These are phyloP conservation scores for Phanerochaete sordida DNA, from an alignment of 768 basidiomycete genomes.

Conservation along the genomic window DNA sequence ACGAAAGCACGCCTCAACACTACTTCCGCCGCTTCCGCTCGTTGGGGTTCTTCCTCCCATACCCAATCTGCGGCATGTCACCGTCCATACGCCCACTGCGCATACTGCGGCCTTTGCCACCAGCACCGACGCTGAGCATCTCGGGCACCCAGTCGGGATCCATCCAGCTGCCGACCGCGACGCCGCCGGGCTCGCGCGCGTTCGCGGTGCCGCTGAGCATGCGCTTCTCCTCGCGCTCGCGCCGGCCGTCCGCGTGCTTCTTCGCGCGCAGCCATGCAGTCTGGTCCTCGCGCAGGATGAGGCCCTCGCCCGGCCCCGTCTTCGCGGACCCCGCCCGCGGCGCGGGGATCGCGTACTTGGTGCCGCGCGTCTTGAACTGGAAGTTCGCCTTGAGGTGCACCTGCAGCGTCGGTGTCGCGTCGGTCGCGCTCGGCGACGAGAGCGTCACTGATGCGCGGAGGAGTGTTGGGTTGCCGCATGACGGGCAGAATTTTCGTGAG, in stretches of 20 bases:
- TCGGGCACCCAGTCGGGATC: constrained; percentile 95
- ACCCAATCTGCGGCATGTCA: constrained; percentile 80
- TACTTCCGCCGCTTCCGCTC: constrained; percentile 61
- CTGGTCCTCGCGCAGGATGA: constrained; percentile 94
- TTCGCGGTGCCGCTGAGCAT: constrained; percentile 42
- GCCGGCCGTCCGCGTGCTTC: constrained; percentile 68
- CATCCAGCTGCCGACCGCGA: constrained; percentile 77
- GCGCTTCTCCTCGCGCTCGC: constrained; percentile 73
- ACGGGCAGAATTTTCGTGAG: constrained; percentile 94
- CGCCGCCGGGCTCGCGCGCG: constrained; percentile 37
- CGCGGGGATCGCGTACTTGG: constrained; percentile 87
- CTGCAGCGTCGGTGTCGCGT: constrained; percentile 68
- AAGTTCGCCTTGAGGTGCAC: constrained; percentile 95
- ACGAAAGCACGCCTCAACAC: neutral
- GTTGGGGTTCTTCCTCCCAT: constrained; percentile 89
- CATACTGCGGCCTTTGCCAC: constrained; percentile 66
- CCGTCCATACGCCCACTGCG: constrained; percentile 51
- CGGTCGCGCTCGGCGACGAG: constrained; percentile 55
- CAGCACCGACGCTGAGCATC: constrained; percentile 61
- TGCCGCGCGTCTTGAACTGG: constrained; percentile 89
- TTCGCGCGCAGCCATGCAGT: constrained; percentile 81
- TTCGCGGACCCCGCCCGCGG: constrained; percentile 90
- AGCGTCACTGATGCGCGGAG: constrained; percentile 90
- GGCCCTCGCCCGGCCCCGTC: constrained; percentile 72
- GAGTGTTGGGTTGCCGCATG: constrained; percentile 91